These are phyloP conservation scores for Keithomyces neogunnii DNA, from an alignment of 2,329 filamentous ascomycete species.

Conservation along the genomic window DNA sequence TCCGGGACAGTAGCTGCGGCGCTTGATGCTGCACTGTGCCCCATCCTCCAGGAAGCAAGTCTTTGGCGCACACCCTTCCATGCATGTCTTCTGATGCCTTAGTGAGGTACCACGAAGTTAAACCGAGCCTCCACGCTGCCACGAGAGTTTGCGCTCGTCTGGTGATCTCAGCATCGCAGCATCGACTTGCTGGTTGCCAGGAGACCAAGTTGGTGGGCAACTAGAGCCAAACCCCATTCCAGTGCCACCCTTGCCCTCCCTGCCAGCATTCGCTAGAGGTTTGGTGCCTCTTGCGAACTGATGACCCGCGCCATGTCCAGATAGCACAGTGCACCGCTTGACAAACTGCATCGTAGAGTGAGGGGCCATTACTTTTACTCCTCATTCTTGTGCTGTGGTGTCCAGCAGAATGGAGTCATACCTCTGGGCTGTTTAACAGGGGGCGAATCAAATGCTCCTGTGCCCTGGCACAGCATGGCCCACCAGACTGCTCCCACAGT, in stretches of 20 bases:
- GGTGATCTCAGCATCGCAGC: no score
- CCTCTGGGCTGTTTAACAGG: no score
- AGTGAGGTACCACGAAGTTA: conserved; percentile 2
- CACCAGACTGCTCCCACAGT: not conserved
- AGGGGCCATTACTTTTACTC: no score
- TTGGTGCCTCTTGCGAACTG: no score
- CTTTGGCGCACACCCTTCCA: not conserved
- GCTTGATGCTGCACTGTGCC: not conserved
- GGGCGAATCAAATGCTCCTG: not conserved
- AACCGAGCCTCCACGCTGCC: not conserved
- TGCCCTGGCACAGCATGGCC: not conserved
- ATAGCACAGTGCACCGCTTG: no score
- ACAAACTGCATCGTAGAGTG: no score
- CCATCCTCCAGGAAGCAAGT: not conserved
- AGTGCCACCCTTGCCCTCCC: not conserved
- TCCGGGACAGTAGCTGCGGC: not conserved
- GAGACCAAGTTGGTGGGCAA: not conserved
- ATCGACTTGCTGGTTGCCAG: not conserved
- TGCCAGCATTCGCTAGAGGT: not conserved
- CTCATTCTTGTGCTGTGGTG: no score
- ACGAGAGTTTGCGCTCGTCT: not conserved
- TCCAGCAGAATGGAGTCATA: no score
- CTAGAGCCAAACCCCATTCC: not conserved
- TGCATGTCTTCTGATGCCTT: not conserved
- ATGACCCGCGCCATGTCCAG: no score